Base-by-base conservation (phyloP, 495 filamentous ascomycete species). In the Patellaria atrata region DNA sequence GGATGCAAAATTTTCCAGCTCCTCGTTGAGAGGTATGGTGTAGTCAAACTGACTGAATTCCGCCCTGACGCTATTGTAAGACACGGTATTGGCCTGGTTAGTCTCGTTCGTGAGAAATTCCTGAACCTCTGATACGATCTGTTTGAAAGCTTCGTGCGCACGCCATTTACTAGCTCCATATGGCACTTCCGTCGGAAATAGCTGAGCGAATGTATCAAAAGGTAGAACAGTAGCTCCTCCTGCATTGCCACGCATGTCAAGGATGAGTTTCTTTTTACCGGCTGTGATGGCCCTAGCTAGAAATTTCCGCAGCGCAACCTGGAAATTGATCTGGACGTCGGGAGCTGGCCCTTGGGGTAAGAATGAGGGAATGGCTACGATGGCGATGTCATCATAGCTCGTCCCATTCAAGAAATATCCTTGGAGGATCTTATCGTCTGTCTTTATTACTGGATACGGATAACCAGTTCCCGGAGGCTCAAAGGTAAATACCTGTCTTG, bases 201-300 rank as follows among this genome's bases (percentile, higher is more conserved):
- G 42, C 31, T 50, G 47, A 15, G 46, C 47, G 33, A 51, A 51
- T 1, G 47, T n/a, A 30, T 51, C 47, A 19, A 42, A 51, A 5
- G 43, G 43, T 16, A 43, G 22, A 19, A 43, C 39, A 3, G 41
- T 38, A 3, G n/a, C 22, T 29, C 47, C 47, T 4, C 47, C 47
- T 18, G 37, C 44, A 22, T 51, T 51, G 4, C 30, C 38, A 16
- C 47, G 38, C 20, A 47, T 18, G 22, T 51, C 47, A 35, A 51
- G 38, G 10, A 51, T 24, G 3, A 51, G 40, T 27, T 38, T 43
- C 33, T 40, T 43, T 40, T 47, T 51, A 5, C 40, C 40, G 12
- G 28, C 28, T 10, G 27, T 28, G 5, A 13, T 33, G 9, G 47
- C 43, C 20, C 25, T 12, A 12, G 29, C 35, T 21, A 47, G 27